phyloP scores from a whole-genome alignment of 192 early-diverging fungal species.

The Coemansia sp. region DNA sequence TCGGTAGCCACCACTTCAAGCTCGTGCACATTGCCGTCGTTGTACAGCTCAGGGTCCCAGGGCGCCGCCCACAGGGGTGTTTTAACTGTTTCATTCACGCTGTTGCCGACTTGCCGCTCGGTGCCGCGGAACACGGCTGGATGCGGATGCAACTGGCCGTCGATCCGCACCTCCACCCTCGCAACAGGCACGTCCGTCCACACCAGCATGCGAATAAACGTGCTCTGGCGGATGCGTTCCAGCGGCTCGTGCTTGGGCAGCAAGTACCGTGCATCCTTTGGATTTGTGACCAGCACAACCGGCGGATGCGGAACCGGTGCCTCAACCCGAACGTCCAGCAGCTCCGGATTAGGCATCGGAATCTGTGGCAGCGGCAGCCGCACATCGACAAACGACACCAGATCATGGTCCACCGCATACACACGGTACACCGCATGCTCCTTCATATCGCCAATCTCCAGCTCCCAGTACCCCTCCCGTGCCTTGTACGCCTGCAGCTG shows the following conservation, averaged over 20 bases:
- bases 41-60: conserved; percentile 71
- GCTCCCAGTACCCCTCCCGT: conserved; percentile 67
- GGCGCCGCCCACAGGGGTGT: conserved; percentile 68
- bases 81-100: conserved; percentile 40
- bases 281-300: conserved; percentile 81
- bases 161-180: conserved; percentile 53
- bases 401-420: conserved; percentile 81
- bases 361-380: conserved; percentile 62
- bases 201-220: conserved; percentile 74
- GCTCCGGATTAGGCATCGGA: conserved; percentile 52
- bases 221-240: conserved; percentile 59
- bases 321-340: conserved; percentile 18
- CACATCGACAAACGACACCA: conserved; percentile 79
- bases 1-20: conserved; percentile 67
- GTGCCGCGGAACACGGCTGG: conserved; percentile 54
- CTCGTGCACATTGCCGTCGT: conserved; percentile 65
- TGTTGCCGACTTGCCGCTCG: conserved; percentile 25
- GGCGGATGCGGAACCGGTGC: conserved; percentile 62
- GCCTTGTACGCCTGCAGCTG: conserved; percentile 67
- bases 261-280: conserved; percentile 79
- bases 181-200: conserved; percentile 59
- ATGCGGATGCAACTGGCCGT: conserved; percentile 52
- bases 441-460: conserved; percentile 91
- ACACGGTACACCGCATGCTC: conserved; percentile 83
- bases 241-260: conserved; percentile 73